Evolutionary conservation across 164 flowering plant genomes (phyloP).

Genomic region (Annona squamosa): DNA sequence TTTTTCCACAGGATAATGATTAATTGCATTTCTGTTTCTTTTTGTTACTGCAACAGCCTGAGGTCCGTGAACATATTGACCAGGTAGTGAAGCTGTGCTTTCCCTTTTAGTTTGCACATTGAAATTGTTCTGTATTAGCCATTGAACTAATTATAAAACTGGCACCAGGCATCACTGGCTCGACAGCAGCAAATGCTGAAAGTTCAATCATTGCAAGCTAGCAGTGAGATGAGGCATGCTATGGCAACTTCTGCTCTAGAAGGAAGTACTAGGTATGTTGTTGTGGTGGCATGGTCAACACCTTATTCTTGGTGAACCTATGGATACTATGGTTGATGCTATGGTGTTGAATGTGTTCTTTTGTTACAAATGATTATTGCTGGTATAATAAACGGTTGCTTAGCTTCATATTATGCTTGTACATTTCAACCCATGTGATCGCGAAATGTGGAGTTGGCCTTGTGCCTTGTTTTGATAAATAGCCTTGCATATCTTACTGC

Average conservation of each 20-base stretch:
- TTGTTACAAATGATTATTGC: not conserved
- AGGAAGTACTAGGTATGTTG: conserved; percentile 64
- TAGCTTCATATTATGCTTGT: not conserved
- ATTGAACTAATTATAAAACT: not conserved
- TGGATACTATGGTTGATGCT: not conserved
- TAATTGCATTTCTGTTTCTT: not conserved
- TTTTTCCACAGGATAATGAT: not conserved
- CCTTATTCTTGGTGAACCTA: not conserved
- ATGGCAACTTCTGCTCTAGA: conserved; percentile 43
- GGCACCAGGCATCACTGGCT: conserved; percentile 36
- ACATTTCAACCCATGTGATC: not conserved
- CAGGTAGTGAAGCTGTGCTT: conserved; percentile 26
- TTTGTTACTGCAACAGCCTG: conserved; percentile 33
- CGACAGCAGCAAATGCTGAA: conserved; percentile 78
- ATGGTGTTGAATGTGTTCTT: not conserved
- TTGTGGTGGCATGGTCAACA: not conserved
- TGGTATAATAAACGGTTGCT: not conserved
- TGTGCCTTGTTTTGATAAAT: conserved; percentile 23
- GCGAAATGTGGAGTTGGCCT: conserved; percentile 13
- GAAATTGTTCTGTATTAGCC: not conserved
- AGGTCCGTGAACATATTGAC: conserved; percentile 63
- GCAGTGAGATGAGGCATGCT: conserved; percentile 7
- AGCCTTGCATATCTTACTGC: conserved; percentile 28
- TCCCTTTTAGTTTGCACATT: not conserved
- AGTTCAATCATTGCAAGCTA: conserved; percentile 54